These are phyloP conservation scores for Talaromyces pinophilus DNA, from an alignment of 2,329 filamentous ascomycete genomes.

Conservation along the genomic window DNA sequence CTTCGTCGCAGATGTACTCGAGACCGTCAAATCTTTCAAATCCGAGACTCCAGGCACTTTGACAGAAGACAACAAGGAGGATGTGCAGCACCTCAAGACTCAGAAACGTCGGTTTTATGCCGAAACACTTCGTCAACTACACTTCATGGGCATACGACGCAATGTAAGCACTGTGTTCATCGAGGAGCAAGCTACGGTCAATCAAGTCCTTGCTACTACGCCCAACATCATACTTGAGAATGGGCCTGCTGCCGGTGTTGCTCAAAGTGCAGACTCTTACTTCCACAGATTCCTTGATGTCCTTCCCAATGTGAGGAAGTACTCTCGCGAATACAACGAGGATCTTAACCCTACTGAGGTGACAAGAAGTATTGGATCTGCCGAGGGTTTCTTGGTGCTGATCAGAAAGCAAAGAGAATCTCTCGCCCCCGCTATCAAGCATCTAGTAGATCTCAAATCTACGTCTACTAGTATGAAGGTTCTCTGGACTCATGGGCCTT, in stretches of 20 bases:
- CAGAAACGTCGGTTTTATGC: slow-evolving; percentile 88
- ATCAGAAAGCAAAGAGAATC: slow-evolving; percentile 43
- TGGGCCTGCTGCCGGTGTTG: slow-evolving; percentile 25
- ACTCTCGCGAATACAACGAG: slow-evolving; percentile 72
- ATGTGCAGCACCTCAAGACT: slow-evolving; percentile 84
- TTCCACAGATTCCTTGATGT: slow-evolving; percentile 79
- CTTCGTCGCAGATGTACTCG: slow-evolving; percentile 69
- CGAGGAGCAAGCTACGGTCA: slow-evolving; percentile 69
- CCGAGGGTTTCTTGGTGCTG: slow-evolving; percentile 77
- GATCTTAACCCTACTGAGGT: slow-evolving; percentile 83
- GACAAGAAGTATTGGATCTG: slow-evolving; percentile 72
- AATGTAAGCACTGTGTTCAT: slow-evolving; percentile 77
- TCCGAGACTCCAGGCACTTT: slow-evolving; percentile 79
- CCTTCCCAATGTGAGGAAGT: slow-evolving; percentile 66
- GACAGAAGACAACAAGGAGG: slow-evolving; percentile 81
- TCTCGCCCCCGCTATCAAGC: slow-evolving; percentile 36
- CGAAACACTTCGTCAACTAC: slow-evolving; percentile 78
- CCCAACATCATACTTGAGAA: slow-evolving; percentile 37
- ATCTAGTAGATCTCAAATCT: slow-evolving; percentile 34
- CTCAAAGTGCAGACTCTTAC: slow-evolving; percentile 63
- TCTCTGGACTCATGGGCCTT: slow-evolving; percentile 35
- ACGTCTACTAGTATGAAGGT: slow-evolving; percentile 36
- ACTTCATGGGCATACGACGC: slow-evolving; percentile 84
- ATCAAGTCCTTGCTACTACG: slow-evolving; percentile 66
- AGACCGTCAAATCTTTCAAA: slow-evolving; percentile 70